A percentile compares a stretch with the other conserved stretches of the same genome.
phyloP scores from a whole-genome alignment of 306 rosid species.

The Corylus heterophylla region DNA sequence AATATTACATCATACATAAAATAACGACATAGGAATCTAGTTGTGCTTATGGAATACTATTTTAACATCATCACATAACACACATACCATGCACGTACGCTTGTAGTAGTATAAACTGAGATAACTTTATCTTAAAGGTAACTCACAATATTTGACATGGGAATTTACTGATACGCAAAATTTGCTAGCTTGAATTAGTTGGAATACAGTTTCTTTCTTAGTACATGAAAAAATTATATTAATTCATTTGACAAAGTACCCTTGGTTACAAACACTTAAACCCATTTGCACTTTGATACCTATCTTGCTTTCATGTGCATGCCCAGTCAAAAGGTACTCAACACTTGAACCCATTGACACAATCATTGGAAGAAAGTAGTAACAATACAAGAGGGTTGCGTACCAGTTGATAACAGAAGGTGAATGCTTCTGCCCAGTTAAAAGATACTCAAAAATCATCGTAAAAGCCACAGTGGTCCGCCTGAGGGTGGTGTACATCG shows the following conservation, averaged over 20 bases:
- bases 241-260: not conserved
- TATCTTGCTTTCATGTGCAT: not conserved
- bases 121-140: not conserved
- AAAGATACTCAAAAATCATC: constrained; percentile 60
- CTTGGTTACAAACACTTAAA: not conserved
- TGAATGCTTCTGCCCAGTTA: constrained; percentile 57
- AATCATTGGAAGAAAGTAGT: constrained; percentile 12
- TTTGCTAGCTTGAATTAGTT: not conserved
- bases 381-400: not conserved
- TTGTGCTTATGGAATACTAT: not conserved
- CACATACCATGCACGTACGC: not conserved
- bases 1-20: constrained; percentile 2
- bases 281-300: not conserved
- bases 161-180: not conserved
- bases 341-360: not conserved
- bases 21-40: not conserved
- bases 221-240: not conserved
- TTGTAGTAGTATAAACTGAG: not conserved
- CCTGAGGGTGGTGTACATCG: constrained; percentile 78
- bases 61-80: not conserved
- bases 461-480: constrained; percentile 70
- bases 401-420: constrained; percentile 59
- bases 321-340: not conserved
- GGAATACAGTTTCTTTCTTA: not conserved
- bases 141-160: not conserved